A percentile compares a stretch with the other conserved stretches of the same genome.
phyloP scores from a whole-genome alignment of 2,329 filamentous ascomycete genomes.

The Apiospora saccharicola region DNA sequence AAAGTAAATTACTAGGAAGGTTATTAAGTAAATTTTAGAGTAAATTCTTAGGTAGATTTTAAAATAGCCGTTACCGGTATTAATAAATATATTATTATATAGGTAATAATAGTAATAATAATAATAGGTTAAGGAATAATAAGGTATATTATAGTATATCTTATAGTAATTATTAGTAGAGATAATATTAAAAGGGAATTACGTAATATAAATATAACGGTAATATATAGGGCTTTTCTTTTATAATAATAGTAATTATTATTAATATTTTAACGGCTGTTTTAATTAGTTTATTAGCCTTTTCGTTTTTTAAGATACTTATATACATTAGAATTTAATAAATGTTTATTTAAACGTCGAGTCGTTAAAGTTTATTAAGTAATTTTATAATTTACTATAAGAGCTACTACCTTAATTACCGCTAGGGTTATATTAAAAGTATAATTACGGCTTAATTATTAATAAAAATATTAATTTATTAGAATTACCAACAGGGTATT shows the following conservation, averaged over 20 bases:
- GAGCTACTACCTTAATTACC: neutral
- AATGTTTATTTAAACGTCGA: neutral
- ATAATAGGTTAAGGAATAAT: too few species aligned
- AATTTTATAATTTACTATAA: neutral
- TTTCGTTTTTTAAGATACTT: neutral
- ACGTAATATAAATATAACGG: neutral
- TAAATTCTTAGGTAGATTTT: too few species aligned
- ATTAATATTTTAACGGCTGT: neutral
- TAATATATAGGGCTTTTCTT: neutral
- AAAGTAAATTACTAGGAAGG: too few species aligned
- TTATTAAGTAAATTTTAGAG: too few species aligned
- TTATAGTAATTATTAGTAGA: too few species aligned
- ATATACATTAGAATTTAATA: neutral
- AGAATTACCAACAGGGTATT: neutral
- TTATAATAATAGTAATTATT: too few species aligned
- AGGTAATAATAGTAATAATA: too few species aligned
- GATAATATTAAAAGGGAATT: too few species aligned
- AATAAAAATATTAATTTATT: neutral
- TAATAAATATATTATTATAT: too few species aligned
- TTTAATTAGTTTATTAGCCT: neutral
- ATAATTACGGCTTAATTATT: neutral
- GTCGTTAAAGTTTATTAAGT: neutral
- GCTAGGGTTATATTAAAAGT: neutral
- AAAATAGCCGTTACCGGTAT: too few species aligned
- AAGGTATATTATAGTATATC: too few species aligned